A percentile compares a stretch with the other conserved stretches of the same genome.
Evolutionary conservation across 768 basidiomycete species (phyloP).

Genomic region (Sarcomyxa edulis): DNA sequence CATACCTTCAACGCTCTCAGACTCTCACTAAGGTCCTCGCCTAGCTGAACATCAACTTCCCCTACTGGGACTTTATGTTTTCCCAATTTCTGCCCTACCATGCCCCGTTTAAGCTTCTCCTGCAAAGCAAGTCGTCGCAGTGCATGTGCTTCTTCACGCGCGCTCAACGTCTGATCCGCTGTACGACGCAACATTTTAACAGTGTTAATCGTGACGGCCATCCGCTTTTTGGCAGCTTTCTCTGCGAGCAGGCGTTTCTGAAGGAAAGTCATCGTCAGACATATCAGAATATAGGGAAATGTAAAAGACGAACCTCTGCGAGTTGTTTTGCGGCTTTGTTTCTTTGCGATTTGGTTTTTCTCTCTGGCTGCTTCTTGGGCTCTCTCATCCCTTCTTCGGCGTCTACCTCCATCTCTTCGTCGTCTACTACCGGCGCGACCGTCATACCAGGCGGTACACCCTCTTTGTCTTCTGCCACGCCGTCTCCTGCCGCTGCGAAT

Average conservation of each 20-base stretch:
- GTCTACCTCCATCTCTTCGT: slow-evolving; percentile 32
- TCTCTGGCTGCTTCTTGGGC: slow-evolving; percentile 34
- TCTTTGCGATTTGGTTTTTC: slow-evolving; percentile 49
- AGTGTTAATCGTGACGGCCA: slow-evolving; percentile 53
- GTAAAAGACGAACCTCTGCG: slow-evolving; percentile 49
- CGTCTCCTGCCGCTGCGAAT: slow-evolving; percentile 41
- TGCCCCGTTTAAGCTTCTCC: slow-evolving; percentile 54
- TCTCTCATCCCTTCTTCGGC: slow-evolving; percentile 19
- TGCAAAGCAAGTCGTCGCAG: slow-evolving; percentile 36
- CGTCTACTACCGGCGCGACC: slow-evolving; percentile 35
- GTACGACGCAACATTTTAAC: slow-evolving; percentile 47
- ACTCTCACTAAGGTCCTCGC: slow-evolving; percentile 85
- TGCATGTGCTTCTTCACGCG: slow-evolving; percentile 36
- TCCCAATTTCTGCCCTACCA: slow-evolving; percentile 73
- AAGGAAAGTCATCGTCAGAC: neutral
- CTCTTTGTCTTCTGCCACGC: slow-evolving; percentile 24
- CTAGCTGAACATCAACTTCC: slow-evolving; percentile 79
- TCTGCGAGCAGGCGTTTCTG: slow-evolving; percentile 66
- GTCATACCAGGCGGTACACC: slow-evolving; percentile 62
- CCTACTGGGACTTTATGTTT: slow-evolving; percentile 70
- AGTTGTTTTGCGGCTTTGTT: slow-evolving; percentile 58
- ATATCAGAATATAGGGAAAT: neutral
- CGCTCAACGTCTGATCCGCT: slow-evolving; percentile 26
- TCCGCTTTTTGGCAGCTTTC: slow-evolving; percentile 51
- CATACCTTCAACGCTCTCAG: slow-evolving; percentile 78